Evolutionary conservation across 257 asterid genomes (phyloP), one percentile per base, ranked within the genome.

Genomic region (Nicotiana tabacum): DNA sequence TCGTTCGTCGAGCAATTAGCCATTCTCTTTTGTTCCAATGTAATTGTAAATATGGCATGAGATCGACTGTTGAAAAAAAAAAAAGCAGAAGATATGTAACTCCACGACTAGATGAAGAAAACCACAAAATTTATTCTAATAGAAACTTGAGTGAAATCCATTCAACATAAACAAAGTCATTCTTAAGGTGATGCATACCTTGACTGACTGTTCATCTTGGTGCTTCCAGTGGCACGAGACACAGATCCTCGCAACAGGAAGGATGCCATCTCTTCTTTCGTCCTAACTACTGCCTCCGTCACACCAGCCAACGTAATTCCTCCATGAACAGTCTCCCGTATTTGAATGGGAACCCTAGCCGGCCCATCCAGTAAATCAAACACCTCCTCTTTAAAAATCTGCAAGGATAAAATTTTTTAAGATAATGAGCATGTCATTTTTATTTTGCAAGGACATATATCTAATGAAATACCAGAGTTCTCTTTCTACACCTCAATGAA

Each of bases 351-450:
- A 77, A 87, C 91, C 89, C 99, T 92, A 51, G 92, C 89, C 58
- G 91, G 92, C 37, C 92, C 95, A 82, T 93, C 98, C 4, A 96
- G 83, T 82, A 96, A 83, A 87, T 96, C 99, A 87, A 92, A 96
- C 70, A 96, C 99, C 61, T 96, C 99, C 88, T 96, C 99, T 88
- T 94, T 96, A 82, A 96, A 96, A 78, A 96, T 92, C 99, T 96
- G 88, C 87, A 86, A 77, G 18, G 80, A 46, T n/a, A 13, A 83
- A 39, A 21, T 51, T 58, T 81, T 74, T n/a, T 6, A 77, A 74
- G 12, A 37, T 77, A 13, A 56, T 37, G 11, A 6, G 35, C 32
- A 18, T 64, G 58, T 43, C 64, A 77, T 21, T 15, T 32, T 46
- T 57, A 64, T 4, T 27, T 53, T 46, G 4, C 65, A 18, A 35